phyloP scores from a whole-genome alignment of 768 basidiomycete genomes.

The Leccinum broughii region DNA sequence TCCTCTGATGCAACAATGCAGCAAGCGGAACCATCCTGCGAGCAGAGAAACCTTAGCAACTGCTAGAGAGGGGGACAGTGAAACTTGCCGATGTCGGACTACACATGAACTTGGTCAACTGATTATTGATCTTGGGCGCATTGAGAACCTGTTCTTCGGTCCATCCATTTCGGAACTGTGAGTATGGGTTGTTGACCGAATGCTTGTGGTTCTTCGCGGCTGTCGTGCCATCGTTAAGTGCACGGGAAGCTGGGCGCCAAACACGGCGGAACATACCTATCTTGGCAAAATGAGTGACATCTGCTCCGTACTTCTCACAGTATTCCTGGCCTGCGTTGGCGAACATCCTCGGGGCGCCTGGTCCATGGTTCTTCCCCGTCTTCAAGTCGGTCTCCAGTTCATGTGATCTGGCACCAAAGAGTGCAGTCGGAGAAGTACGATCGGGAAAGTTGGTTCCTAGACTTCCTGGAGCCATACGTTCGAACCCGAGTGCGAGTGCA shows the following conservation, averaged over 20 bases:
- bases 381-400: constrained; percentile 49
- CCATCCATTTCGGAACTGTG: constrained; percentile 83
- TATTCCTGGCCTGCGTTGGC: constrained; percentile 75
- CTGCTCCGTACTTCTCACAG: constrained; percentile 70
- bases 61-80: neutral
- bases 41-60: neutral
- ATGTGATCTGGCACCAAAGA: constrained; percentile 44
- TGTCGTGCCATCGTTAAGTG: constrained; percentile 24
- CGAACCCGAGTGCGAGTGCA: constrained; percentile 82
- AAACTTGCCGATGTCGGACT: constrained; percentile 72
- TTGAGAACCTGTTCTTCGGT: constrained; percentile 66
- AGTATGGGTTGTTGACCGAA: constrained; percentile 80
- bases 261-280: constrained; percentile 55
- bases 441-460: constrained; percentile 65
- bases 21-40: constrained; percentile 72
- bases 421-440: constrained; percentile 44
- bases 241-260: neutral
- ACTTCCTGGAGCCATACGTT: constrained; percentile 79
- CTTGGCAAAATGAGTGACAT: constrained; percentile 65
- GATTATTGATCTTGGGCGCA: constrained; percentile 66
- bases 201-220: constrained; percentile 86
- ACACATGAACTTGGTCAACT: constrained; percentile 84
- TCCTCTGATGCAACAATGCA: constrained; percentile 78
- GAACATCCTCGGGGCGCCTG: constrained; percentile 72
- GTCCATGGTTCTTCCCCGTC: constrained; percentile 64